These are phyloP conservation scores for Rhodotorula taiwanensis DNA, from an alignment of 768 basidiomycete genomes.

Conservation along the genomic window DNA sequence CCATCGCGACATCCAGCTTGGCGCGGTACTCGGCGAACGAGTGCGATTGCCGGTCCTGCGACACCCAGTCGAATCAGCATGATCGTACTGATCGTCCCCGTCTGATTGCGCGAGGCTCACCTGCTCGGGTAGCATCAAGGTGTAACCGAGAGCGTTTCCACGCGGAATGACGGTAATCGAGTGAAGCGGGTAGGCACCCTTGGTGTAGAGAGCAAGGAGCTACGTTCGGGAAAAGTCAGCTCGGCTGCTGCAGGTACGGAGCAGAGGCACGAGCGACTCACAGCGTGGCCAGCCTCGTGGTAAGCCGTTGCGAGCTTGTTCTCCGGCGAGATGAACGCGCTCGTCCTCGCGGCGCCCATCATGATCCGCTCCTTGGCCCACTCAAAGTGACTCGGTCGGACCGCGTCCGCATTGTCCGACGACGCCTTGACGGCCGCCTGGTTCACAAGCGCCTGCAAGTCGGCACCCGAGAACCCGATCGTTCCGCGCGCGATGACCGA, in stretches of 20 bases:
- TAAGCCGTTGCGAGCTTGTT: slow-evolving; percentile 84
- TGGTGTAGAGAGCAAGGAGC: slow-evolving; percentile 77
- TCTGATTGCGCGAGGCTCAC: no score
- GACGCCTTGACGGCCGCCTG: slow-evolving; percentile 90
- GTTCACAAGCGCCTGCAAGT: slow-evolving; percentile 96
- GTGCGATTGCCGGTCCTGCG: slow-evolving; percentile 44
- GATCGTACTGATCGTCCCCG: no score
- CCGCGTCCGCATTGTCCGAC: slow-evolving; percentile 66
- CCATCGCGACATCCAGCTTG: slow-evolving; percentile 39
- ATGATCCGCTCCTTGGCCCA: slow-evolving; percentile 92
- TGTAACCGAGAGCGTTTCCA: slow-evolving; percentile 79
- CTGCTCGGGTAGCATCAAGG: slow-evolving; percentile 46
- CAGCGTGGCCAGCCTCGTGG: slow-evolving; percentile 59
- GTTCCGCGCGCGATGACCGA: slow-evolving; percentile 87
- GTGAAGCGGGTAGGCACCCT: slow-evolving; percentile 91
- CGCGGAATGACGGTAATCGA: slow-evolving; percentile 86
- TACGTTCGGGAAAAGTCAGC: background rate
- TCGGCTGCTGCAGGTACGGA: no score
- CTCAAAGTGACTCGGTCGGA: slow-evolving; percentile 78
- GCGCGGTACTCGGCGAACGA: slow-evolving; percentile 45
- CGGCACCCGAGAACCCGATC: slow-evolving; percentile 92
- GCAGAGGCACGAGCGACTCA: background rate
- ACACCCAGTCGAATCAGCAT: no score
- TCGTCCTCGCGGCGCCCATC: slow-evolving; percentile 93
- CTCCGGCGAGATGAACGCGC: slow-evolving; percentile 77